These are phyloP conservation scores for Plasmodium vivax DNA, from an alignment of 169 alveolate species.

Conservation along the genomic window DNA sequence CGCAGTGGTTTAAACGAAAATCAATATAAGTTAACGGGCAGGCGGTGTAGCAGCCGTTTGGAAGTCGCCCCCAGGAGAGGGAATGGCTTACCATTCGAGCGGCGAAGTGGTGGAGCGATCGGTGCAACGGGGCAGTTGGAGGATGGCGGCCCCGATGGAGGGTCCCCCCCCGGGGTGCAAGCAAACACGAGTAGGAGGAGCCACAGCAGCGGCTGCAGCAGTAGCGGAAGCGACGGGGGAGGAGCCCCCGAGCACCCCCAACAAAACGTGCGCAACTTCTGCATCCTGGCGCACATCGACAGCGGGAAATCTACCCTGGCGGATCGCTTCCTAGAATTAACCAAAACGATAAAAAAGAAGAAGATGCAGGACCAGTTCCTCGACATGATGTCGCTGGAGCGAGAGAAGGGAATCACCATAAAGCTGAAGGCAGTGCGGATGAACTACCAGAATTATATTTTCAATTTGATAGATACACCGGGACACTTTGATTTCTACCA, in stretches of 20 bases:
- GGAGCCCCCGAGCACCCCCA: neutral
- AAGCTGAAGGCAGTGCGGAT: constrained; percentile 87
- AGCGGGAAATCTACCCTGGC: constrained; percentile 96
- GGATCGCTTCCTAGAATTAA: constrained; percentile 91
- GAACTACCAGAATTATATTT: constrained; percentile 86
- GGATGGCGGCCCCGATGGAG: neutral
- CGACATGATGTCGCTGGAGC: constrained; percentile 92
- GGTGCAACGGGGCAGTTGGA: neutral
- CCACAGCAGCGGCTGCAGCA: neutral
- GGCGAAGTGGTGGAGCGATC: neutral
- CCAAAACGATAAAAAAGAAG: constrained; percentile 80
- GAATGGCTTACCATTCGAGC: neutral
- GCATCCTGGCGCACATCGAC: constrained; percentile 97
- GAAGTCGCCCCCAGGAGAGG: neutral
- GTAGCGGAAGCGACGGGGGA: neutral
- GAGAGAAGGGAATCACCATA: constrained; percentile 94
- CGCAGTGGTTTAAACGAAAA: neutral
- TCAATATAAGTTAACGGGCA: neutral
- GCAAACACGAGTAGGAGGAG: neutral
- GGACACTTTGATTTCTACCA: constrained; percentile 95
- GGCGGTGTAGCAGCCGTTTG: neutral
- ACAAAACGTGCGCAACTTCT: constrained; percentile 89
- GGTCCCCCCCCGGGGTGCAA: neutral
- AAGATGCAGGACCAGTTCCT: constrained; percentile 81
- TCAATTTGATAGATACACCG: constrained; percentile 97